Conservation (phyloP, 108 stramenopile species). For the Craspedostauros australis region DNA sequence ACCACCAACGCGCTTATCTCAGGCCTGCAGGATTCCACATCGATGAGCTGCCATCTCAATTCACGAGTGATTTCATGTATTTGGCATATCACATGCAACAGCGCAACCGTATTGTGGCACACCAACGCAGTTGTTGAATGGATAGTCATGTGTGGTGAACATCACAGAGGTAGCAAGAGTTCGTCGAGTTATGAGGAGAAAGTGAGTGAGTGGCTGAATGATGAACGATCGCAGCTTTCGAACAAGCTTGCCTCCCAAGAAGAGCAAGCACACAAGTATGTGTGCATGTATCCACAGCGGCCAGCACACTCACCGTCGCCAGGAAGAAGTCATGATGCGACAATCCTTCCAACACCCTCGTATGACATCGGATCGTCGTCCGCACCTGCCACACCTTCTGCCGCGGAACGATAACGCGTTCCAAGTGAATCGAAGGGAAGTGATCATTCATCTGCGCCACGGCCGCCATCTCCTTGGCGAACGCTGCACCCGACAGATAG, state of each 20-base stretch:
- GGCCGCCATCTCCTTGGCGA: conserved; percentile 42
- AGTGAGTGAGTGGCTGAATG: background rate
- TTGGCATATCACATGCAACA: conserved; percentile 1
- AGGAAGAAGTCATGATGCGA: conserved; percentile 52
- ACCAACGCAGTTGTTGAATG: too few relatives aligned
- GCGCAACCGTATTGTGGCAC: too few relatives aligned
- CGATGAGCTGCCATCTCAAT: conserved; percentile 25
- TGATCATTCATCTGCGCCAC: conserved; percentile 53
- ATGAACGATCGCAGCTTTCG: too few relatives aligned
- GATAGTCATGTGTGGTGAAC: too few relatives aligned
- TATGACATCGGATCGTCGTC: conserved; percentile 34
- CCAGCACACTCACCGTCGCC: conserved; percentile 35
- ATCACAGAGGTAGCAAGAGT: too few relatives aligned
- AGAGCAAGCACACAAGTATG: background rate
- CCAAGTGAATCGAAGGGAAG: conserved; percentile 33
- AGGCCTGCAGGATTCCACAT: conserved; percentile 34
- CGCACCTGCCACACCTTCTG: conserved; percentile 34
- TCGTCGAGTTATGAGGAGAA: background rate
- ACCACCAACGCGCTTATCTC: conserved; percentile 23
- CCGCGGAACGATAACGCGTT: conserved; percentile 22
- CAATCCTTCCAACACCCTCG: conserved; percentile 39
- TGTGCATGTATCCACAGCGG: background rate
- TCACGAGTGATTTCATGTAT: background rate
- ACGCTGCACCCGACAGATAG: conserved; percentile 32
- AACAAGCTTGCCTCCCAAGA: too few relatives aligned